A percentile compares a stretch with the other conserved stretches of the same genome.
phyloP scores from a whole-genome alignment of 257 asterid genomes.

The Echites panduratus region DNA sequence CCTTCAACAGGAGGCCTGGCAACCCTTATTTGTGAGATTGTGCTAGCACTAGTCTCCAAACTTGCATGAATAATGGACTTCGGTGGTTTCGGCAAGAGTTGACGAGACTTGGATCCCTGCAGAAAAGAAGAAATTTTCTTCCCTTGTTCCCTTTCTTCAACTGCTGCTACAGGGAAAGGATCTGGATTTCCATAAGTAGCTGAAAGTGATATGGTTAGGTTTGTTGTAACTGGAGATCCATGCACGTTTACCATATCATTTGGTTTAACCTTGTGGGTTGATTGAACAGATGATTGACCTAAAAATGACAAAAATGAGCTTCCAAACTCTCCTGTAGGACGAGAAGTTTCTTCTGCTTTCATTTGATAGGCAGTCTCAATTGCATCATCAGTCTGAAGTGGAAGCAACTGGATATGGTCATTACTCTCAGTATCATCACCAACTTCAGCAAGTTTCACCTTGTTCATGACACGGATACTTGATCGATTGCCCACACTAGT shows the following conservation, averaged over 20 bases:
- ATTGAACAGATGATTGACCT: constrained; percentile 32
- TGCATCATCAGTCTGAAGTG: constrained; percentile 27
- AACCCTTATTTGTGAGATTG: constrained; percentile 62
- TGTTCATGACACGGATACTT: constrained; percentile 25
- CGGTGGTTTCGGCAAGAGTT: constrained; percentile 67
- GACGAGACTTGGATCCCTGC: constrained; percentile 54
- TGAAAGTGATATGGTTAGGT: constrained; percentile 70
- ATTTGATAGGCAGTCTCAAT: constrained; percentile 30
- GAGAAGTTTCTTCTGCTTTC: constrained; percentile 27
- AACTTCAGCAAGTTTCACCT: constrained; percentile 31
- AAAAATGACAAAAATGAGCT: constrained; percentile 33
- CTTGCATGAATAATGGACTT: constrained; percentile 46
- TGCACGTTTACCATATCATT: constrained; percentile 34
- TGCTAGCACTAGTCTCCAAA: constrained; percentile 41
- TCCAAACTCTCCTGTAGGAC: constrained; percentile 33
- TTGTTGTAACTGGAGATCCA: constrained; percentile 51
- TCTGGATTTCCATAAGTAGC: constrained; percentile 38
- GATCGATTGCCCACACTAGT: constrained; percentile 21
- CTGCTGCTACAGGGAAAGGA: constrained; percentile 26
- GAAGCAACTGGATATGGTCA: constrained; percentile 27
- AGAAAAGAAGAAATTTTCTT: constrained; percentile 43
- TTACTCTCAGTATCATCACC: constrained; percentile 31
- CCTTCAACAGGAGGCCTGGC: constrained; percentile 98
- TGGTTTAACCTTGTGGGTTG: constrained; percentile 26
- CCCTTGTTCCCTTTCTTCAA: constrained; percentile 50